These are phyloP conservation scores for Mortierella sp. DNA, from an alignment of 371 early-diverging fungal species.

Conservation along the genomic window DNA sequence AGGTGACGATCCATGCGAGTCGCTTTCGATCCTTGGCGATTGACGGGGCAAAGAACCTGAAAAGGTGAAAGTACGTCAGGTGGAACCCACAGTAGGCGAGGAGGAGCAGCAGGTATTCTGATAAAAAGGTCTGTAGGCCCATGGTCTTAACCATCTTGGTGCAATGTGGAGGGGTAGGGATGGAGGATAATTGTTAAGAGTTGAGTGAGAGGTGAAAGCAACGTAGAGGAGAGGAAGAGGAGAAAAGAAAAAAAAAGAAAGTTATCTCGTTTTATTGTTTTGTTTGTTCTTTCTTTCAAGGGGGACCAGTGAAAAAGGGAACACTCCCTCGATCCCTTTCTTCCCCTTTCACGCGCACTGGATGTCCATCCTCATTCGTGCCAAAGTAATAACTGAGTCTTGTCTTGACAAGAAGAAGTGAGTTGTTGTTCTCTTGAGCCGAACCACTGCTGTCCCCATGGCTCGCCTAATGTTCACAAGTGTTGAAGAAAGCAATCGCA, in stretches of 20 bases:
- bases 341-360: neutral
- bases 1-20: conserved; percentile 40
- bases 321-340: neutral
- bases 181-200: neutral
- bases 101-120: conserved; percentile 14
- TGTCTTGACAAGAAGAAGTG: neutral
- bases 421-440: neutral
- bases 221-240: neutral
- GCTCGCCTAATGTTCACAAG: neutral
- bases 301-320: neutral
- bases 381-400: neutral
- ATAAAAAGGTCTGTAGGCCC: neutral
- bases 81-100: conserved; percentile 23
- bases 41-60: conserved; percentile 33
- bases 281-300: neutral
- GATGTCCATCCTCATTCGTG: neutral
- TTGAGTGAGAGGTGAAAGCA: neutral
- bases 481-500: neutral
- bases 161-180: neutral
- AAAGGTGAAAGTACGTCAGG: conserved; percentile 38
- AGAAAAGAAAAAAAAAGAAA: neutral
- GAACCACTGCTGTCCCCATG: neutral
- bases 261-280: neutral
- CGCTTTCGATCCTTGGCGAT: conserved; percentile 36
- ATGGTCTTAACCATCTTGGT: neutral